phyloP scores from a whole-genome alignment of 139 green algal genomes.

The Gonium pectorale region DNA sequence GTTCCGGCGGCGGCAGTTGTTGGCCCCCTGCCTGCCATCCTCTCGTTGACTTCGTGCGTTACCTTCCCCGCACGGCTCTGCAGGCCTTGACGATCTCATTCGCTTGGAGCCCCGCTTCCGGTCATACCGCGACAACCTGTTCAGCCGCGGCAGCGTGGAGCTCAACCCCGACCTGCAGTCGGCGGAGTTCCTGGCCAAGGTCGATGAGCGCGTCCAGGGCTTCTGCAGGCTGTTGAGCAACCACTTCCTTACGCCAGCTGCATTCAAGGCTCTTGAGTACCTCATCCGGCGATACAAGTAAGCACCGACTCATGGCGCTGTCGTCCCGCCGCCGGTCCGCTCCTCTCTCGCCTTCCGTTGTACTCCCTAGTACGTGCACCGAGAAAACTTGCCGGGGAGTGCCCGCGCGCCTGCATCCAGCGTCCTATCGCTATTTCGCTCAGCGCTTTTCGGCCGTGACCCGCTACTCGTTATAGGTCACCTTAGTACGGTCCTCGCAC shows the following conservation, averaged over 20 bases:
- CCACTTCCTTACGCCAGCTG: conserved; percentile 78
- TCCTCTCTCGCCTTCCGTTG: not conserved
- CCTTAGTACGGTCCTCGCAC: not conserved
- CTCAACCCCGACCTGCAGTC: conserved; percentile 76
- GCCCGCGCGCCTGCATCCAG: too few species aligned
- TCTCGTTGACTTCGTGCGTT: too few species aligned
- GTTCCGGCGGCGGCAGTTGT: too few species aligned
- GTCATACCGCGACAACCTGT: conserved; percentile 78
- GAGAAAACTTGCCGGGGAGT: too few species aligned
- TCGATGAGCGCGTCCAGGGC: conserved; percentile 67
- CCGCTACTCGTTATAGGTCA: too few species aligned
- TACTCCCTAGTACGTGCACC: too few species aligned
- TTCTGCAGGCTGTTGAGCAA: conserved; percentile 83
- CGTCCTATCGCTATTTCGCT: too few species aligned
- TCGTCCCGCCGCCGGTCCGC: too few species aligned
- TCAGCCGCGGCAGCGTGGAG: conserved; percentile 61
- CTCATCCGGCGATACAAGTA: conserved; percentile 89
- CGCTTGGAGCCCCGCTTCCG: conserved; percentile 76
- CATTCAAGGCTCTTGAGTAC: conserved; percentile 89
- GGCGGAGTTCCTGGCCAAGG: conserved; percentile 58
- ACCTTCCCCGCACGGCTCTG: too few species aligned
- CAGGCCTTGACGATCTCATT: conserved; percentile 86
- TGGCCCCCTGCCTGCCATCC: too few species aligned
- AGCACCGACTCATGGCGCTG: too few species aligned
- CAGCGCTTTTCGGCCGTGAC: too few species aligned